phyloP scores from a whole-genome alignment of 2,329 filamentous ascomycete genomes.

The Exophiala mesophila region DNA sequence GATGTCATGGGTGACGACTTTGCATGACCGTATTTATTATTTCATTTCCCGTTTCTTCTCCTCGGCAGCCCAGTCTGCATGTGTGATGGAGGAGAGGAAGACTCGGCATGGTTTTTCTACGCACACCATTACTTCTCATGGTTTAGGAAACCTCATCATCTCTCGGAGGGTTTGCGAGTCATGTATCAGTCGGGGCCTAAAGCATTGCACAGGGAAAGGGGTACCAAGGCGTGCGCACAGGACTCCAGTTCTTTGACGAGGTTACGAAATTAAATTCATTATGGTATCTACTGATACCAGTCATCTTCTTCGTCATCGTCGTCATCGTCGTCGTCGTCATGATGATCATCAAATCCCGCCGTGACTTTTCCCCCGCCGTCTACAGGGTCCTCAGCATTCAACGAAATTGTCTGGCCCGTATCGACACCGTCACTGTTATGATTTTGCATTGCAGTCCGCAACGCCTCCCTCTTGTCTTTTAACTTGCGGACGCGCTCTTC shows the following conservation, averaged over 20 bases:
- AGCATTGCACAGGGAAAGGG: too few species aligned
- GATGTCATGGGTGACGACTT: slow-evolving; percentile 29
- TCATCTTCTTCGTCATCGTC: slow-evolving; percentile 47
- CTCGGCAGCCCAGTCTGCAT: too few species aligned
- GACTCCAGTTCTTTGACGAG: slow-evolving; percentile 2
- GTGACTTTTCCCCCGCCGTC: slow-evolving; percentile 23
- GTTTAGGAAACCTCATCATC: too few species aligned
- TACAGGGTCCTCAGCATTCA: slow-evolving; percentile 31
- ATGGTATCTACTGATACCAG: slow-evolving; percentile 18
- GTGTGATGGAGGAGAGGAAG: slow-evolving; percentile 23
- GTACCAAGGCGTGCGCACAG: too few species aligned
- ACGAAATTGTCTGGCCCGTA: neutral
- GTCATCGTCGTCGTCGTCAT: slow-evolving; percentile 41
- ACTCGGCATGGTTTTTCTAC: too few species aligned
- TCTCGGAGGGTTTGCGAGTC: too few species aligned
- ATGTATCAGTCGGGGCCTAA: too few species aligned
- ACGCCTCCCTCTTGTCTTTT: slow-evolving; percentile 65
- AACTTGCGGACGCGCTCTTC: slow-evolving; percentile 65
- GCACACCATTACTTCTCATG: too few species aligned
- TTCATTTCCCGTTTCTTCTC: too few species aligned
- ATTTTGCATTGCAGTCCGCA: slow-evolving; percentile 44
- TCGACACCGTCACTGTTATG: too few species aligned
- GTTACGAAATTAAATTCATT: slow-evolving; percentile 22
- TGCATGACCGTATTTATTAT: slow-evolving; percentile 9
- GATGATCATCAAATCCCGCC: slow-evolving; percentile 31